Base-by-base conservation (phyloP, 208 protist genomes). In the Trypanosoma mega region DNA sequence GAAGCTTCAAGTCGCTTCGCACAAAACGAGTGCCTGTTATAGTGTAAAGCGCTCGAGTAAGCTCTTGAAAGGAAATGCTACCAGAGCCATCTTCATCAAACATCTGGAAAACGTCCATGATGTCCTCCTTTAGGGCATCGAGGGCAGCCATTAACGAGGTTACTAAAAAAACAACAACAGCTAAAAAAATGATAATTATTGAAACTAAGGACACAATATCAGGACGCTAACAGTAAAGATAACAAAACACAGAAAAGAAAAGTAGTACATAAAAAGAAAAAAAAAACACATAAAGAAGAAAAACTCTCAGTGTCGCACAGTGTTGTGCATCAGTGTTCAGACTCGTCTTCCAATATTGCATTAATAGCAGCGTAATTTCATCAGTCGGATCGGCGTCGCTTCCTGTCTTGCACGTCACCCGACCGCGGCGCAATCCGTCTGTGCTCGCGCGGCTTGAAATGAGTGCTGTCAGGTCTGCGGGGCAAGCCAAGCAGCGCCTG, bases 51-150 rank as follows among this genome's bases (percentile, higher is more conserved):
- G 87, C 87, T n/a, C 76, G 55, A 5, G 55, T 55, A 9, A 88
- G 65, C 39, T 94, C 84, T 23, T 73, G 55, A 2, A 90, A 68
- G 41, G 75, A 78, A 49, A 94, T 89, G 34, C 54, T 77, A 20
- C 87, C 87, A 0, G 82, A 78, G 8, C 63, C 74, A 49, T 94
- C 87, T 45, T 94, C 87, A 53, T 94, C 82, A 45, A 90, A 94
- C 5, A 92, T 81, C 43, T 66, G 72, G 60, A 92, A 94, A 23
- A 94, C 84, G 45, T 94, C 87, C 18, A 72, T 68, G 43, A 94
- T 90, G 43, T 92, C 87, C 49, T 89, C 80, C 23, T 72, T 76
- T 9, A 94, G 45, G 34, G 57, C 52, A 14, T 80, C 72, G 30
- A 78, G 33, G 7, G 64, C 52, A 1, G 76, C 26, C 76, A 83